Base-by-base conservation (phyloP, 305 asterid genomes). In the Solanum hybrid region DNA sequence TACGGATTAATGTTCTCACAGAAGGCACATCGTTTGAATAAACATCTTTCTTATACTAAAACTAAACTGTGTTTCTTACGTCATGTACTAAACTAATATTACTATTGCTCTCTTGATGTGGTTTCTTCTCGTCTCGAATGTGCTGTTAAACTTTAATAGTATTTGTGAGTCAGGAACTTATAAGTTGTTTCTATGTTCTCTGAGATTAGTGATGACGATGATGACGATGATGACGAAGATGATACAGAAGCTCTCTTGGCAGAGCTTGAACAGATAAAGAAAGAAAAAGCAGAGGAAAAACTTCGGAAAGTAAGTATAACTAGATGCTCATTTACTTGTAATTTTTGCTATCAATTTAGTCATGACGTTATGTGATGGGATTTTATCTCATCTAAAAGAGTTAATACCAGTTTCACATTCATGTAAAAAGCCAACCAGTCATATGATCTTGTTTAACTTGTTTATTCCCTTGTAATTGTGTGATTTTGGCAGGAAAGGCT, bases 171-270 rank as follows among this genome's bases (percentile, higher is more conserved):
- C 17, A 82, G 72, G 38, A 46, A 46, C 87, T 82, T 5, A 82
- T 27, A 31, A 80, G 27, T 81, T 81, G 38, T 42, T 82, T 51
- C 87, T 82, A 27, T 81, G 29, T 42, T 27, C 27, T 46, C 5
- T 72, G 38, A 17, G 91, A 32, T 64, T 37, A 93, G 95, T 86
- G 96, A 93, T 24, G 98, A 94, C 3, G 98, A 95, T 5, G 98
- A 94, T 0, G 98, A 96, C 0, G 98, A 95, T 1, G 95, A 96
- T 7, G 98, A 95, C 2, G 99, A 93, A 86, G 99, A 97, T 91
- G 99, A 96, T 86, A 95, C 94, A 87, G 99, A 96, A 92, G 98
- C 99, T 90, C 98, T 97, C 86, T 51, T 97, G 93, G 98, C 97
- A 31, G 99, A 96, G 91, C 99, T 97, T 89, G 98, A 95, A 89